Percentiles rank a stretch among this genome's conserved stretches.
These are phyloP conservation scores for Diplocarpon rosae DNA, from an alignment of 2,329 filamentous ascomycete species.

Conservation along the genomic window DNA sequence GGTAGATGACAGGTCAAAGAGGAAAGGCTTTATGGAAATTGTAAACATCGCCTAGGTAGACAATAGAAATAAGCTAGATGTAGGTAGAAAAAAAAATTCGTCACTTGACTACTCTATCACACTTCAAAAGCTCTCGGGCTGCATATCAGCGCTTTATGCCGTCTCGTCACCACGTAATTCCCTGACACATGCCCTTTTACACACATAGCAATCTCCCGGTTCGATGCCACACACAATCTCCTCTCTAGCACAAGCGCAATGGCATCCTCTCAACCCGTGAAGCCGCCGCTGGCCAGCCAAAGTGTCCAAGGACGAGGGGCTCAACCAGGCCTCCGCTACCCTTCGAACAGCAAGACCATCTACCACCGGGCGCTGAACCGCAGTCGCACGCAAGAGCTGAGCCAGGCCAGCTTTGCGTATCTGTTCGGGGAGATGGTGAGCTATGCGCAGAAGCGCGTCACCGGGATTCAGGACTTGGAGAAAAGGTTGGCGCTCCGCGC, in stretches of 20 bases:
- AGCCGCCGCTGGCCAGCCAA: conserved; percentile 19
- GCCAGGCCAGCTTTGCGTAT: conserved; percentile 89
- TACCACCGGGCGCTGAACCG: conserved; percentile 94
- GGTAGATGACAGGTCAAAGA: too few relatives aligned
- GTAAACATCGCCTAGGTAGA: too few relatives aligned
- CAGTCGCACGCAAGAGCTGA: conserved; percentile 77
- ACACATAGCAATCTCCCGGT: background rate
- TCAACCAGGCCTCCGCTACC: conserved; percentile 65
- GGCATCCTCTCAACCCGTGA: conserved; percentile 26
- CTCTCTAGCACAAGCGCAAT: conserved; percentile 15
- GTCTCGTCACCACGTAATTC: conserved; percentile 1
- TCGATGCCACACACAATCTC: conserved; percentile 7
- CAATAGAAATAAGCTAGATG: too few relatives aligned
- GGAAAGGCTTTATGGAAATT: too few relatives aligned
- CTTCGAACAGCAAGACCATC: conserved; percentile 91
- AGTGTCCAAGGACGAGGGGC: conserved; percentile 14
- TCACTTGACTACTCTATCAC: background rate
- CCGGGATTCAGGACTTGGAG: conserved; percentile 87
- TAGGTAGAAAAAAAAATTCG: background rate
- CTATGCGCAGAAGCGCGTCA: conserved; percentile 84
- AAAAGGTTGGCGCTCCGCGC: conserved; percentile 50
- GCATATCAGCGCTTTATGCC: background rate
- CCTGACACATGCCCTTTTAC: conserved; percentile 6
- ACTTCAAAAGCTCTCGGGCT: conserved; percentile 2
- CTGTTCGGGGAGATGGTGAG: conserved; percentile 94